phyloP scores from a whole-genome alignment of 2,329 filamentous ascomycete genomes.

The Reticulascus tulasneorum region DNA sequence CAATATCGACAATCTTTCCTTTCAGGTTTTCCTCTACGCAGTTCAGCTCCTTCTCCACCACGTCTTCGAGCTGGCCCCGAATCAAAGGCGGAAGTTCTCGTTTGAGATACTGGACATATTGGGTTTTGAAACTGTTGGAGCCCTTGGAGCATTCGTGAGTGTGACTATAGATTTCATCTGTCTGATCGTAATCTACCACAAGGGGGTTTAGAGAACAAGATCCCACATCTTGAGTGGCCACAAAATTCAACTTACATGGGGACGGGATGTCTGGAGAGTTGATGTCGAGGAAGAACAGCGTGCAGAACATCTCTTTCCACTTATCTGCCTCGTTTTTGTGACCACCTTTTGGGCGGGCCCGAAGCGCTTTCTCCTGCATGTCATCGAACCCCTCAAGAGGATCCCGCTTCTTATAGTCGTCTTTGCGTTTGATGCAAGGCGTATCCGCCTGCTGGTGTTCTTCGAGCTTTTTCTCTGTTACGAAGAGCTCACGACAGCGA shows the following conservation, averaged over 20 bases:
- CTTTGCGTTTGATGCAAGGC: constrained; percentile 16
- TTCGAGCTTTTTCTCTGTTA: constrained; percentile 23
- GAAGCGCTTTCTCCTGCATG: constrained; percentile 26
- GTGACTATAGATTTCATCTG: constrained; percentile 8
- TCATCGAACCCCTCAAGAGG: constrained; percentile 28
- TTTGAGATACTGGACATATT: constrained; percentile 20
- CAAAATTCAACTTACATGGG: constrained; percentile 10
- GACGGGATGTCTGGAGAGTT: constrained; percentile 5
- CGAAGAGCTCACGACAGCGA: constrained; percentile 31
- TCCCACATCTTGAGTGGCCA: not conserved
- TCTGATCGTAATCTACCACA: constrained; percentile 26
- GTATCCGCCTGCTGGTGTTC: constrained; percentile 22
- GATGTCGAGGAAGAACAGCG: constrained; percentile 24
- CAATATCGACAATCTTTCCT: constrained; percentile 15
- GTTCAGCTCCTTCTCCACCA: constrained; percentile 17
- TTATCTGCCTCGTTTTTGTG: constrained; percentile 25
- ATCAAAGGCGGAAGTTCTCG: constrained; percentile 27
- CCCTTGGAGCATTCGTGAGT: constrained; percentile 16
- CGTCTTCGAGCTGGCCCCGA: constrained; percentile 23
- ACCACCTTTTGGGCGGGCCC: constrained; percentile 25
- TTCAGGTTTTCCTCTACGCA: constrained; percentile 17
- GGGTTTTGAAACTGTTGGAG: constrained; percentile 4
- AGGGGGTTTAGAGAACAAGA: not conserved
- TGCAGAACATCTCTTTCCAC: constrained; percentile 32
- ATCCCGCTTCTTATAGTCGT: constrained; percentile 15